These are phyloP conservation scores for Ramaria sp. DNA, from an alignment of 768 basidiomycete genomes.

Conservation along the genomic window DNA sequence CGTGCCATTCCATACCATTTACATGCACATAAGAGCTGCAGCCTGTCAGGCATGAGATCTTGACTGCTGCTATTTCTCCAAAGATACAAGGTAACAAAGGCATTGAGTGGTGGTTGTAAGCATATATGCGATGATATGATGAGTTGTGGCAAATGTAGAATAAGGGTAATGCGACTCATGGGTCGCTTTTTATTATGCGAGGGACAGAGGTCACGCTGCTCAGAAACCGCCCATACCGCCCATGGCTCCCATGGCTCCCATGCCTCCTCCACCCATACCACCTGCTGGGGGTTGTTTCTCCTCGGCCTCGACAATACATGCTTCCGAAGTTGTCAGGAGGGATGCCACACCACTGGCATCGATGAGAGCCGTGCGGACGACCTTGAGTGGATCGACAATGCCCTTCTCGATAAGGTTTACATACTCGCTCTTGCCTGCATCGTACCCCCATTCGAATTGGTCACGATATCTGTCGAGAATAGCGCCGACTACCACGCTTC, in stretches of 20 bases:
- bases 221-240: conserved; percentile 30
- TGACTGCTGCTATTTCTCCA: not conserved
- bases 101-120: not conserved
- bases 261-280: conserved; percentile 29
- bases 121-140: not conserved
- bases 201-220: not conserved
- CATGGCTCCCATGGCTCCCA: conserved; percentile 59
- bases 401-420: conserved; percentile 91
- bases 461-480: conserved; percentile 69
- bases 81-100: not conserved
- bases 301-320: conserved; percentile 83
- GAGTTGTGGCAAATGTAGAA: not conserved
- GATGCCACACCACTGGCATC: conserved; percentile 93
- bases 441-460: conserved; percentile 82
- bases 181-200: not conserved
- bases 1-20: too few relatives aligned
- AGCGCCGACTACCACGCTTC: conserved; percentile 85
- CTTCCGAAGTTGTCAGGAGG: conserved; percentile 87
- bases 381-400: conserved; percentile 94
- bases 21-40: too few relatives aligned
- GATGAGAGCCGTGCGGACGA: conserved; percentile 84
- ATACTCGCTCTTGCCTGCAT: conserved; percentile 86
- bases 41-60: too few relatives aligned
- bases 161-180: not conserved
- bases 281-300: conserved; percentile 55